These are phyloP conservation scores for Acrocalymma vagum DNA, from an alignment of 2,329 filamentous ascomycete species.

Conservation along the genomic window DNA sequence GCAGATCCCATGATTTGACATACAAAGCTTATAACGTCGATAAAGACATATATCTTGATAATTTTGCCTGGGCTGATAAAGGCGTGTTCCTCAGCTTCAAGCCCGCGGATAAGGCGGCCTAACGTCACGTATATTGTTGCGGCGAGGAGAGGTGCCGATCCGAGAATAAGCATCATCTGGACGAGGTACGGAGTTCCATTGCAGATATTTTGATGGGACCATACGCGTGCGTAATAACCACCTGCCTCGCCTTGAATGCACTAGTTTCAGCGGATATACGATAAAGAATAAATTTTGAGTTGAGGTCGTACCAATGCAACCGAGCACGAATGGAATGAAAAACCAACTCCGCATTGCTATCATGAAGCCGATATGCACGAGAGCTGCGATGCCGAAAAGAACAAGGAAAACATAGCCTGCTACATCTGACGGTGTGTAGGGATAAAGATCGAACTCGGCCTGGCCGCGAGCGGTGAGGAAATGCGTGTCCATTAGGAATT, in stretches of 20 bases:
- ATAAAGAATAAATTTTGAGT: background rate
- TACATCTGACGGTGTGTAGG: constrained; percentile 19
- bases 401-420: constrained; percentile 22
- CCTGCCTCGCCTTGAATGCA: constrained; percentile 25
- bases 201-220: constrained; percentile 20
- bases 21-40: constrained; percentile 26
- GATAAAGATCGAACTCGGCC: constrained; percentile 25
- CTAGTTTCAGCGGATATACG: too few relatives aligned
- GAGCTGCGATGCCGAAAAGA: constrained; percentile 18
- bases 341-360: constrained; percentile 49
- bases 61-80: constrained; percentile 47
- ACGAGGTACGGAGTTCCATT: constrained; percentile 48
- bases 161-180: constrained; percentile 54
- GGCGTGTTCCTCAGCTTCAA: constrained; percentile 48
- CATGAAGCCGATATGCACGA: constrained; percentile 16
- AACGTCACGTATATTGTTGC: constrained; percentile 60
- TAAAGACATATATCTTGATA: constrained; percentile 26
- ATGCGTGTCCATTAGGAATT: too few relatives aligned
- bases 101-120: constrained; percentile 52
- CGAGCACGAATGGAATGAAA: constrained; percentile 61
- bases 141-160: constrained; percentile 59
- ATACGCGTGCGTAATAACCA: constrained; percentile 25
- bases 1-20: constrained; percentile 29
- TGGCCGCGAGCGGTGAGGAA: constrained; percentile 8
- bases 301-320: constrained; percentile 56